Evolutionary conservation across 2,329 filamentous ascomycete species (phyloP).

Genomic region (Aspergillus sp.): DNA sequence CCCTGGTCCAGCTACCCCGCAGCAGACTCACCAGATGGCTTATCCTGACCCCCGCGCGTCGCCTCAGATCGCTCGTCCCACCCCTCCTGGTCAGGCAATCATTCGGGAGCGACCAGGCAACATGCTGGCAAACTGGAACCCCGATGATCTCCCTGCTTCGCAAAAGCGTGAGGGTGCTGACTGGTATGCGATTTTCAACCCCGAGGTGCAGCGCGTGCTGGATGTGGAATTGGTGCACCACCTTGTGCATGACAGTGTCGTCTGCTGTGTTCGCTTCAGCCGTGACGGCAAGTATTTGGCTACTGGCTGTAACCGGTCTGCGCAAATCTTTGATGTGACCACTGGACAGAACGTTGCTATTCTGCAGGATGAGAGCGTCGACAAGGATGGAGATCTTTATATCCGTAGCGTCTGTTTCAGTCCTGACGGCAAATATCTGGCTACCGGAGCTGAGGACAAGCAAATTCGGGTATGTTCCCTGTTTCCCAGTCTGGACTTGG

Average conservation of each 20-base stretch:
- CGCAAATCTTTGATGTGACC: constrained; percentile 95
- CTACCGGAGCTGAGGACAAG: constrained; percentile 96
- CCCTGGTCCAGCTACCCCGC: constrained; percentile 72
- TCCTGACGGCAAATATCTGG: constrained; percentile 86
- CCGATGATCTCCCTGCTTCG: constrained; percentile 74
- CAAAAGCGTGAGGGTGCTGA: constrained; percentile 84
- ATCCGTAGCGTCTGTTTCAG: constrained; percentile 98
- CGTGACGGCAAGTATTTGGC: constrained; percentile 92
- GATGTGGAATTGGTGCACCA: constrained; percentile 95
- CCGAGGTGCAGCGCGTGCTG: constrained; percentile 75
- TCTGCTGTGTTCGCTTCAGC: constrained; percentile 97
- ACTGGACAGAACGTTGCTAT: constrained; percentile 82
- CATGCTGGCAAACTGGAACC: constrained; percentile 76
- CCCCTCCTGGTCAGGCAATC: constrained; percentile 53
- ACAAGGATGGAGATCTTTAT: constrained; percentile 86
- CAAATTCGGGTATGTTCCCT: constrained; percentile 66
- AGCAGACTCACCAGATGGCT: constrained; percentile 80
- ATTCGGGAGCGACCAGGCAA: constrained; percentile 53
- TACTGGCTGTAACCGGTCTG: constrained; percentile 95
- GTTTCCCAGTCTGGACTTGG: not conserved
- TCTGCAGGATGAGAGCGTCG: constrained; percentile 79
- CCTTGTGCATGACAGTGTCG: constrained; percentile 86
- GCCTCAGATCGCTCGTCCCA: constrained; percentile 80
- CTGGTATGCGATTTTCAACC: constrained; percentile 98
- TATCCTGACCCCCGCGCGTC: constrained; percentile 78